A percentile compares a stretch with the other conserved stretches of the same genome.
Evolutionary conservation across 148 eudicot species (phyloP).

Genomic region (Rheum nobile): DNA sequence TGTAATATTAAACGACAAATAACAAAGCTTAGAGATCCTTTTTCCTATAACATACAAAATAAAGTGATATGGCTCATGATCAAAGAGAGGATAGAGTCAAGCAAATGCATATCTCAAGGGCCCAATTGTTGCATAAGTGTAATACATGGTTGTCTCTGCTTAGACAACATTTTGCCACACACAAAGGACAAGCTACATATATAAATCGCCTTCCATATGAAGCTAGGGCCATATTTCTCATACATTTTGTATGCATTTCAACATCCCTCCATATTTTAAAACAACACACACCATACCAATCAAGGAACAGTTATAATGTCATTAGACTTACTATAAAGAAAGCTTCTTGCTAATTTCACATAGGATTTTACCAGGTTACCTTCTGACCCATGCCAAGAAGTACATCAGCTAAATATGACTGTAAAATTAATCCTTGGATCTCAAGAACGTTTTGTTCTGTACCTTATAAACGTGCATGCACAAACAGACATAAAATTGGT

Average conservation of each 20-base stretch:
- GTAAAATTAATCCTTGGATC: background rate
- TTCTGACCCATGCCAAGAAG: background rate
- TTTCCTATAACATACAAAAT: background rate
- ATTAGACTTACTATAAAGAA: too few species aligned
- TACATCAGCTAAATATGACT: background rate
- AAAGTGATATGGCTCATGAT: background rate
- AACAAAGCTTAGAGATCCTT: background rate
- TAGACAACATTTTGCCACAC: background rate
- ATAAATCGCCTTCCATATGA: background rate
- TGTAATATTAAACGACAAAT: background rate
- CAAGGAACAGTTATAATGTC: background rate
- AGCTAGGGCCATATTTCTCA: background rate
- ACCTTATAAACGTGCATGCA: background rate
- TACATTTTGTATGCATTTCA: too few species aligned
- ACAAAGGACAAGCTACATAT: slow-evolving; percentile 1
- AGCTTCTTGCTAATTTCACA: too few species aligned
- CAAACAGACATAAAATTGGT: background rate
- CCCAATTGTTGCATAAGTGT: background rate
- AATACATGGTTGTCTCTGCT: background rate
- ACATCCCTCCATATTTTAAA: background rate
- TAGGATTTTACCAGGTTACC: too few species aligned
- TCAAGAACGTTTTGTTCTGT: background rate
- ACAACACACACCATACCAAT: background rate
- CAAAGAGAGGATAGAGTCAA: background rate
- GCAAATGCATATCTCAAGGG: background rate